A percentile compares a stretch with the other conserved stretches of the same genome.
Evolutionary conservation across 441 rosid species (phyloP).

Genomic region (Euphorbia schlechtendalii): DNA sequence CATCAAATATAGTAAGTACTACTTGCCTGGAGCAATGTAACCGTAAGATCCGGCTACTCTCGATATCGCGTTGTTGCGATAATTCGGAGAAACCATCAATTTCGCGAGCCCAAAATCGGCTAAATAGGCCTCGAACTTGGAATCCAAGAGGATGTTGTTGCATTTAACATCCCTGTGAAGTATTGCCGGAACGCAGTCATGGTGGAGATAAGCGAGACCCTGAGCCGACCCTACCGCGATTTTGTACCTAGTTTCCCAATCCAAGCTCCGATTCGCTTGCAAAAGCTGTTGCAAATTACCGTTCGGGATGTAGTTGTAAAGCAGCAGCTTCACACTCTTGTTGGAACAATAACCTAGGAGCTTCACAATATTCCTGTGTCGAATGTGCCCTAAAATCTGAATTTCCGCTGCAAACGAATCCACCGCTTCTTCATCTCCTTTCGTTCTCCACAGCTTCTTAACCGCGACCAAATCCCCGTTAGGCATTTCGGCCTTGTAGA

Average conservation of each 20-base stretch:
- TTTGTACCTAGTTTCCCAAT: constrained; percentile 88
- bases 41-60: constrained; percentile 91
- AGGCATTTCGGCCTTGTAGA: constrained; percentile 80
- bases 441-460: constrained; percentile 81
- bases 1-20: background rate
- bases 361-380: constrained; percentile 80
- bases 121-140: constrained; percentile 70
- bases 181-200: constrained; percentile 78
- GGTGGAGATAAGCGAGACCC: constrained; percentile 87
- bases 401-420: constrained; percentile 88
- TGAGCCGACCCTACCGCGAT: constrained; percentile 90
- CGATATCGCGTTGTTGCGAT: constrained; percentile 68
- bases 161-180: constrained; percentile 88
- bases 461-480: constrained; percentile 70
- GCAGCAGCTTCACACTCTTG: constrained; percentile 75
- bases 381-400: constrained; percentile 81
- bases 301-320: constrained; percentile 73
- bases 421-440: constrained; percentile 49
- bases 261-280: constrained; percentile 56
- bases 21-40: constrained; percentile 87
- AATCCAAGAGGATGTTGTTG: constrained; percentile 81
- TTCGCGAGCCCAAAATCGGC: constrained; percentile 92
- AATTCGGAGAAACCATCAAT: constrained; percentile 70
- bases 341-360: constrained; percentile 85
- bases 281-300: constrained; percentile 79